Percentiles rank a stretch among this genome's conserved stretches.
Conservation (phyloP, 192 early-diverging fungal genomes). For the Backusella psychrophila region DNA sequence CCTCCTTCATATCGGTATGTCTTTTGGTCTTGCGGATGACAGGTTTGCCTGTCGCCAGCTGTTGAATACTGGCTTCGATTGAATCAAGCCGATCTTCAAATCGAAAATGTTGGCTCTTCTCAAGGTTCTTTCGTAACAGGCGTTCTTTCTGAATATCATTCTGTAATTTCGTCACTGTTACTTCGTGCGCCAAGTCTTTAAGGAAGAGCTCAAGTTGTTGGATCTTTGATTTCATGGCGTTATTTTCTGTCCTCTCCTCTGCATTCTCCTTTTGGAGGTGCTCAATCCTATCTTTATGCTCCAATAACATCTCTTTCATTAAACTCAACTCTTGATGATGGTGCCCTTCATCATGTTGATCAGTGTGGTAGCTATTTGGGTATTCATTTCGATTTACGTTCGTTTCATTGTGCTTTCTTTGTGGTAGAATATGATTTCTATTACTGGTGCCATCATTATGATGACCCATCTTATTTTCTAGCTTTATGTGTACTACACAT, state of each 20-base stretch:
- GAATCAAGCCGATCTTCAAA: not conserved
- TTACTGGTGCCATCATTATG: not conserved
- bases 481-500: not conserved
- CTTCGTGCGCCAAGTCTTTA: not conserved
- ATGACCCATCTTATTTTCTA: not conserved
- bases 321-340: not conserved
- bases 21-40: not conserved
- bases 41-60: not conserved
- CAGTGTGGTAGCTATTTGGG: not conserved
- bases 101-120: not conserved
- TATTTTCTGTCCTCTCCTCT: not conserved
- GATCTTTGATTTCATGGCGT: not conserved
- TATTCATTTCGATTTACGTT: not conserved
- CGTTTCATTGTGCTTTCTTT: not conserved
- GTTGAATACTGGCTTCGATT: not conserved
- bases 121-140: not conserved
- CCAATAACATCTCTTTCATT: not conserved
- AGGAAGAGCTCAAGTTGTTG: not conserved
- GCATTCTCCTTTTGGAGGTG: not conserved
- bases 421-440: not conserved
- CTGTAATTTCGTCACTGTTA: not conserved
- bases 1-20: not conserved
- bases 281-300: not conserved
- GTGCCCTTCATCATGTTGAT: not conserved
- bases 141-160: not conserved